Percentiles rank a stretch among this genome's conserved stretches.
phyloP scores from a whole-genome alignment of 345 rosid genomes.

The Eucalyptus marginata region DNA sequence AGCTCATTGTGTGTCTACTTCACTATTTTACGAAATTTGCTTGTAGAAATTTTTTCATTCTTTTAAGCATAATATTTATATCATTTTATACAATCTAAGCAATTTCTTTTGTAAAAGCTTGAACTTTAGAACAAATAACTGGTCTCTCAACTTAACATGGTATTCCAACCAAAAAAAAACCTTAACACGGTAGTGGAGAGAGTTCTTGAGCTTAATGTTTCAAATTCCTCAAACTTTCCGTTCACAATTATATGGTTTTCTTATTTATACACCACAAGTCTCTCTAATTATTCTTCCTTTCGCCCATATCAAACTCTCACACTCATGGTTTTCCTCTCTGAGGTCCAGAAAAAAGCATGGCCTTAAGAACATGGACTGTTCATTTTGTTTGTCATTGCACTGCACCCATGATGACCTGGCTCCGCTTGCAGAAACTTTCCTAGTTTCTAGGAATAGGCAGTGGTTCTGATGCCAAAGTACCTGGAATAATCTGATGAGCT shows the following conservation, averaged over 20 bases:
- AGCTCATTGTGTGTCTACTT: not conserved
- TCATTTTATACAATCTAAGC: not conserved
- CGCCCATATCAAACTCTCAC: not conserved
- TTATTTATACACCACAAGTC: not conserved
- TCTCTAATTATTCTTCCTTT: not conserved
- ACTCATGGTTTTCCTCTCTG: not conserved
- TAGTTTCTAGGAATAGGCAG: not conserved
- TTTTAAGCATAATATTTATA: not conserved
- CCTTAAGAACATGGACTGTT: not conserved
- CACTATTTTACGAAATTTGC: not conserved
- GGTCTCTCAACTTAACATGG: not conserved
- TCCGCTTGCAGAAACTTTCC: not conserved
- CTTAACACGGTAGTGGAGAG: not conserved
- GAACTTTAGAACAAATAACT: not conserved
- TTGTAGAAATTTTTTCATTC: not conserved
- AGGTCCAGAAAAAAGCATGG: not conserved
- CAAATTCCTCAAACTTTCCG: not conserved
- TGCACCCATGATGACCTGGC: not conserved
- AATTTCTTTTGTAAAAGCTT: not conserved
- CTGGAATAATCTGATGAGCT: not conserved
- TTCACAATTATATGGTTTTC: not conserved
- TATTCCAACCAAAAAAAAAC: not conserved
- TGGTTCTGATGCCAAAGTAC: not conserved
- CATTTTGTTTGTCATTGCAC: not conserved
- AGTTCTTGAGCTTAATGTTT: not conserved